Evolutionary conservation across 2,329 filamentous ascomycete genomes (phyloP), one percentile per base, ranked within the genome.

Genomic region (Ophiostoma himal-ulmi): DNA sequence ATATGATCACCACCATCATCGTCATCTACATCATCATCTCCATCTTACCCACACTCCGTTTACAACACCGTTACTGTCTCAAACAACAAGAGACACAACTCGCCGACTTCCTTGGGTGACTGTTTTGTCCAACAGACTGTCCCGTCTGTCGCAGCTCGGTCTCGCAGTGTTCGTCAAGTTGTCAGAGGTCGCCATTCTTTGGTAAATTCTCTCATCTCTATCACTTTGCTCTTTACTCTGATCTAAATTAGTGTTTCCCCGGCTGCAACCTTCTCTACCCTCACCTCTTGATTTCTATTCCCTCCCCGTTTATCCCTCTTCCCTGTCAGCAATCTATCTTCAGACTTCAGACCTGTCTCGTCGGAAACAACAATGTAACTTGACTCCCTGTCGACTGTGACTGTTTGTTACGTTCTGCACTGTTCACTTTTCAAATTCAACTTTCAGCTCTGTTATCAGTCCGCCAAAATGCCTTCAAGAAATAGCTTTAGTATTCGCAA

Each of bases 401-500:
- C 39, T 44, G 17, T 17, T 60, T 20, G 41, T 10, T 48, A 26
- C 6, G 8, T 34, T 7, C 41, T 34, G 3, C 22, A 13, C 30
- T 30, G 34, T 68, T 52, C 30, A 44, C 66, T 39, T 2, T 37
- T 10, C 77, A 80, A 70, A n/a, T 48, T 48, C 17, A 20, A 2
- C 44, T 4, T 17, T 8, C 44, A 48, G n/a, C 30, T 30, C 30
- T 7, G 17, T 20, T 6, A 48, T 5, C 44, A 48, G 44, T 20
- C 48, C 37, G 68, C 72, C 77, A 80, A 69, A 71, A 83, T 82
- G 76, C 75, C 79, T 78, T 81, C 81, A 70, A 80, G 78, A 73
- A 77, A 80, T 66, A 77, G 76, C 73, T 80, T 82, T 75, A 82
- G 76, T 75, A 82, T 83, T 73, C 80, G 82, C 72, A 80, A 78